phyloP scores from a whole-genome alignment of 2,329 filamentous ascomycete species.

The Talaromyces marneffei region DNA sequence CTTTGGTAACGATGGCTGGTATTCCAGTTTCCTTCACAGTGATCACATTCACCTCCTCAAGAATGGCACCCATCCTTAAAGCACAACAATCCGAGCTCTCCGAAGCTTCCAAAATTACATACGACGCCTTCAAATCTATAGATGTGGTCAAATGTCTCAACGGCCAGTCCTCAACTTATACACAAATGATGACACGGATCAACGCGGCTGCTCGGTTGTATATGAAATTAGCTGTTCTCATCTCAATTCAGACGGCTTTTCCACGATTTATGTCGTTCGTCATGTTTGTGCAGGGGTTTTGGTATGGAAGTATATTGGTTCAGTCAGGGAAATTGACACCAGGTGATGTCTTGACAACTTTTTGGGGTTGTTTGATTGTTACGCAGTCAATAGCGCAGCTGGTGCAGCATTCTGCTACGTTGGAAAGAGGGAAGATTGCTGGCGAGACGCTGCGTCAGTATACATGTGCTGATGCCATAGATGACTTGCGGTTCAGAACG shows the following conservation, averaged over 20 bases:
- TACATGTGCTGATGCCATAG: constrained; percentile 24
- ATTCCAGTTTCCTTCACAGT: constrained; percentile 61
- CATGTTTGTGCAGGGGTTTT: constrained; percentile 86
- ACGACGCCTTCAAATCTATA: constrained; percentile 65
- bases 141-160: constrained; percentile 85
- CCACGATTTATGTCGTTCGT: constrained; percentile 67
- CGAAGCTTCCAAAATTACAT: constrained; percentile 64
- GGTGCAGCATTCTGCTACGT: constrained; percentile 67
- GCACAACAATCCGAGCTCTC: constrained; percentile 63
- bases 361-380: constrained; percentile 73
- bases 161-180: constrained; percentile 62
- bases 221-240: constrained; percentile 60
- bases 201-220: constrained; percentile 58
- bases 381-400: constrained; percentile 69
- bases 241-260: constrained; percentile 66
- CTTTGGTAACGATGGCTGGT: constrained; percentile 68
- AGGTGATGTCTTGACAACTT: constrained; percentile 71
- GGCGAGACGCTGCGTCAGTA: constrained; percentile 56
- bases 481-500: constrained; percentile 14
- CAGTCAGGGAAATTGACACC: constrained; percentile 52
- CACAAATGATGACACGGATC: constrained; percentile 57
- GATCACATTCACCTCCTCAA: constrained; percentile 55
- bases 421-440: constrained; percentile 75
- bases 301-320: constrained; percentile 72
- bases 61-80: constrained; percentile 61